phyloP scores from a whole-genome alignment of 345 rosid genomes.

The Citrus trifoliata region DNA sequence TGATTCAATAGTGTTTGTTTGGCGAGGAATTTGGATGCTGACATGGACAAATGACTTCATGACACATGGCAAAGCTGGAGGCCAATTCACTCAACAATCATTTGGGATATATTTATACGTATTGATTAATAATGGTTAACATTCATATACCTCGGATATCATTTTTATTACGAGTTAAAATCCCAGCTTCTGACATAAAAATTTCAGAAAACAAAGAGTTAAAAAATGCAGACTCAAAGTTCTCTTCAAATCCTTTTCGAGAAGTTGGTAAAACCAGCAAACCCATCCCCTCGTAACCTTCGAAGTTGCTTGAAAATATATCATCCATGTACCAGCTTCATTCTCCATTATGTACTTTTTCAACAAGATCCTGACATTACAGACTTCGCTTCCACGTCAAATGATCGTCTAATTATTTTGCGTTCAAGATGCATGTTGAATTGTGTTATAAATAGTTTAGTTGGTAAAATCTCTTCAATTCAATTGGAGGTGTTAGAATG shows the following conservation, averaged over 20 bases:
- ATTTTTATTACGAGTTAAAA: too few species aligned
- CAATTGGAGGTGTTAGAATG: too few species aligned
- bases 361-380: neutral
- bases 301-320: neutral
- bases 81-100: too few species aligned
- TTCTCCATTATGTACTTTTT: neutral
- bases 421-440: neutral
- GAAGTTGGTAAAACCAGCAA: slow-evolving; percentile 18
- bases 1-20: too few species aligned
- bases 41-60: too few species aligned
- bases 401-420: too few species aligned
- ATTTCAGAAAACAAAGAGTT: too few species aligned
- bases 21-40: too few species aligned
- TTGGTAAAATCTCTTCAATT: too few species aligned
- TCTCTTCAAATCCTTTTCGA: slow-evolving; percentile 4
- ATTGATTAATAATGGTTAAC: neutral
- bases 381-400: neutral
- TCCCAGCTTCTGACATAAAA: too few species aligned
- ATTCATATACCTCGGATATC: neutral
- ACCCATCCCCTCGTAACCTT: slow-evolving; percentile 4
- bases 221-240: neutral
- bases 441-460: neutral
- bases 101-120: too few species aligned
- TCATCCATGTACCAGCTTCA: neutral
- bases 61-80: too few species aligned